Evolutionary conservation across 352 stramenopile species (phyloP).

Genomic region (Pythium aphanidermatum): DNA sequence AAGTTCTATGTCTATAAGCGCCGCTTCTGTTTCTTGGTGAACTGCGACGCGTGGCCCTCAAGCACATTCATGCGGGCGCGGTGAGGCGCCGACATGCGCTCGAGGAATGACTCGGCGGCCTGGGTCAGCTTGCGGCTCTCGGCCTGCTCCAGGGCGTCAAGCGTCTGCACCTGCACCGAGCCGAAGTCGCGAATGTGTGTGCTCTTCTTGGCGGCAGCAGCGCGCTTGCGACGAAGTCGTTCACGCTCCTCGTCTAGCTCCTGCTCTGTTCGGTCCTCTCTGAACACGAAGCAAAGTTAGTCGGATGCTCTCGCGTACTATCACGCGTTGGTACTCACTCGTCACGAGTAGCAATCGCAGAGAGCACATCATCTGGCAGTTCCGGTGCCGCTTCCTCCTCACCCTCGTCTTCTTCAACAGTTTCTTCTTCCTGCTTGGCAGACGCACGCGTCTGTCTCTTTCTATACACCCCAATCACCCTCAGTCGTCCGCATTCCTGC

Average conservation of each 20-base stretch:
- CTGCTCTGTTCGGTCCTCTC: slow-evolving; percentile 46
- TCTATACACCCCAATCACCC: background rate
- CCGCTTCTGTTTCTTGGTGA: slow-evolving; percentile 70
- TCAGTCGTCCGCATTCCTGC: no score
- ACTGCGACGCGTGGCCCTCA: slow-evolving; percentile 57
- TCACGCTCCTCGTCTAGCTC: slow-evolving; percentile 26
- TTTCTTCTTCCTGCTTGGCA: slow-evolving; percentile 6
- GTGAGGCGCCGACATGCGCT: slow-evolving; percentile 40
- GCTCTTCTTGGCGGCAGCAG: slow-evolving; percentile 26
- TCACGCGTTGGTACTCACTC: slow-evolving; percentile 43
- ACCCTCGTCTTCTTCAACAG: slow-evolving; percentile 12
- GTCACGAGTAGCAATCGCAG: slow-evolving; percentile 54
- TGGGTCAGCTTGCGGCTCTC: slow-evolving; percentile 38
- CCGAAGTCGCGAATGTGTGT: slow-evolving; percentile 71
- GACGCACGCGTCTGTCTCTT: slow-evolving; percentile 45
- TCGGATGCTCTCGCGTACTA: no score
- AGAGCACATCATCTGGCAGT: slow-evolving; percentile 58
- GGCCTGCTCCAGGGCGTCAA: slow-evolving; percentile 34
- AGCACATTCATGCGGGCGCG: slow-evolving; percentile 59
- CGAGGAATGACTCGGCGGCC: slow-evolving; percentile 46
- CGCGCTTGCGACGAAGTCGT: slow-evolving; percentile 16
- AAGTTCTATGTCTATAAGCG: slow-evolving; percentile 13
- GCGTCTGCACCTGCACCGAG: slow-evolving; percentile 66
- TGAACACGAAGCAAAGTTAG: slow-evolving; percentile 5
- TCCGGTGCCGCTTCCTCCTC: slow-evolving; percentile 27